Conservation (phyloP, 2,329 filamentous ascomycete species). For the Aspergillus japonicus region DNA sequence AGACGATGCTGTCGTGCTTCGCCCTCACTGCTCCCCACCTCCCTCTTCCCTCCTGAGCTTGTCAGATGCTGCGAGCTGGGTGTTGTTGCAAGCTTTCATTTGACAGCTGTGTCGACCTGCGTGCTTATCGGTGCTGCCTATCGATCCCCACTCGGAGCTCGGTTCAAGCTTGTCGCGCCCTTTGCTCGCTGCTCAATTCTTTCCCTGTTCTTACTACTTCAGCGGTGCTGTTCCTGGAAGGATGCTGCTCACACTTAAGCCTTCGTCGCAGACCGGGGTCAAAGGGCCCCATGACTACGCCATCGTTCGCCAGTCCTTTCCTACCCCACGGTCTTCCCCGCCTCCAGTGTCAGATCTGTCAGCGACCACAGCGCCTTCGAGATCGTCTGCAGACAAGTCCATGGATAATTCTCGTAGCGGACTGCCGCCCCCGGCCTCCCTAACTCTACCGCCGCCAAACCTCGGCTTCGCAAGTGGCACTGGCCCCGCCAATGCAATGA, state of each 20-base stretch:
- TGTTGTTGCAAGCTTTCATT: background rate
- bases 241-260: conserved; percentile 55
- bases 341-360: conserved; percentile 34
- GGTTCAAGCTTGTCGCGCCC: background rate
- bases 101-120: background rate
- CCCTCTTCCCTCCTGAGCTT: background rate
- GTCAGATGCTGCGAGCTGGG: background rate
- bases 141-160: background rate
- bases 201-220: background rate
- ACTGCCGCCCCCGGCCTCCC: conserved; percentile 66
- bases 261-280: conserved; percentile 48
- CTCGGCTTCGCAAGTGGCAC: conserved; percentile 23
- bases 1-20: background rate
- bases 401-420: conserved; percentile 71
- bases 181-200: background rate
- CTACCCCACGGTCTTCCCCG: conserved; percentile 39
- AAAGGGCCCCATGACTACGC: conserved; percentile 52
- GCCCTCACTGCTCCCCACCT: background rate
- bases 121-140: background rate
- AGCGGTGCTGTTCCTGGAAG: conserved; percentile 4
- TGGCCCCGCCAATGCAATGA: conserved; percentile 46
- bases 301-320: conserved; percentile 42
- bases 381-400: conserved; percentile 48
- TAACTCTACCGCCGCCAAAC: conserved; percentile 55
- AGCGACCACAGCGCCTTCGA: conserved; percentile 26